Evolutionary conservation across 805 yeast species (phyloP), one percentile per base, ranked within the genome.

Genomic region (Ascoidea asiatica): DNA sequence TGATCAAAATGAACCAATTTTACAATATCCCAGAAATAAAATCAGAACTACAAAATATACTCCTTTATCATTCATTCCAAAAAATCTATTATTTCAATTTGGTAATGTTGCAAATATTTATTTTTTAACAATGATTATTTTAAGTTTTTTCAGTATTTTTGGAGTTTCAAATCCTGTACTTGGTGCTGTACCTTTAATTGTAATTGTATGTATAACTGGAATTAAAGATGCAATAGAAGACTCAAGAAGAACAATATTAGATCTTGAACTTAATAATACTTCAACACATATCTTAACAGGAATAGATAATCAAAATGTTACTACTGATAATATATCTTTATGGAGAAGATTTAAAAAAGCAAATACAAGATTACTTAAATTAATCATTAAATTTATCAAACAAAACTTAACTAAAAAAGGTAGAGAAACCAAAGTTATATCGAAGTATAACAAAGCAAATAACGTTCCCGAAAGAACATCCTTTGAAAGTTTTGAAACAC

Each of bases 21-120:
- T 69, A 0, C 58, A 61, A n/a, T 90, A 83, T 57, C 78, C 94
- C 8, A 73, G 96, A 55, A 90, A 90, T 67, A 89, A 92, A 61
- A 86, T 92, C 53, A 77, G 97, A 66, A 88, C 97, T 0, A 87
- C 98, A 2, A 90, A 87, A 65, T 90, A 90, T 62, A 90, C 97
- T 2, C 96, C 97, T 5, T 58, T 92, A 40, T 69, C 87, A 6
- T 90, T 90, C 56, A 51, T 92, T 23, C 97, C 97, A 2, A 88
- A 88, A 60, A 88, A 90, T 62, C 60, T 90, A 41, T 61, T 64
- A 40, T 71, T 74, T 50, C 97, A 92, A 65, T 89, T 89, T 61
- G 77, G 74, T 52, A 90, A 89, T 60, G 75, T 89, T 50, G 98
- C 98, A 39, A 90, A 90, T 62, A 66, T 86, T 43, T 90, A 88